Percentiles rank a stretch among this genome's conserved stretches.
Evolutionary conservation across 768 basidiomycete species (phyloP).

Genomic region (Pulveroboletus sp.): DNA sequence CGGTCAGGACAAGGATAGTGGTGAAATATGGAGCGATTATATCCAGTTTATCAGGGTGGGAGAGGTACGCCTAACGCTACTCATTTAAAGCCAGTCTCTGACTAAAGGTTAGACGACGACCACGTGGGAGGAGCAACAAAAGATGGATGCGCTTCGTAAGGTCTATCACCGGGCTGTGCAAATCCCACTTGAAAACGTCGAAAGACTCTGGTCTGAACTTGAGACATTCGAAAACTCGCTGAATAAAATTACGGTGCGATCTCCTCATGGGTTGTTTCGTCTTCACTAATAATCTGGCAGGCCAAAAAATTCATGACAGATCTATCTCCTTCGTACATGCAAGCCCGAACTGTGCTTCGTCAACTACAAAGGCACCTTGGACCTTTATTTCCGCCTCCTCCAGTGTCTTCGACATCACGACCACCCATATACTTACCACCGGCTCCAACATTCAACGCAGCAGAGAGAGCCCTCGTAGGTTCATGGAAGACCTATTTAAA

Average conservation of each 20-base stretch:
- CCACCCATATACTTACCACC: constrained; percentile 58
- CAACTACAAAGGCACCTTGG: constrained; percentile 70
- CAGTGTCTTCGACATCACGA: constrained; percentile 38
- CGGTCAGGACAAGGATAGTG: constrained; percentile 88
- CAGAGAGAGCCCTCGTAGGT: constrained; percentile 71
- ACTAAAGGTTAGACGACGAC: constrained; percentile 48
- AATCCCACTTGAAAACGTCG: constrained; percentile 91
- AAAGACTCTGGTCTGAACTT: constrained; percentile 88
- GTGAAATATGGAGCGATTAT: constrained; percentile 92
- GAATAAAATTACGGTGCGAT: constrained; percentile 76
- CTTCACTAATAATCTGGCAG: constrained; percentile 31
- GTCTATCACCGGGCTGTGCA: constrained; percentile 92
- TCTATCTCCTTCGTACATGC: constrained; percentile 91
- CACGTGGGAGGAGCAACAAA: constrained; percentile 94
- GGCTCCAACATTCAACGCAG: constrained; percentile 64
- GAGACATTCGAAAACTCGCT: constrained; percentile 86
- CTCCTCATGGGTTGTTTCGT: not conserved
- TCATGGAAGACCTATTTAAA: constrained; percentile 91
- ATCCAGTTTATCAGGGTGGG: constrained; percentile 81
- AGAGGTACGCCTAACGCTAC: constrained; percentile 47
- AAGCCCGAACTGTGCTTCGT: constrained; percentile 83
- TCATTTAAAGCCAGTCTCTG: constrained; percentile 4
- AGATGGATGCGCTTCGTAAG: constrained; percentile 88
- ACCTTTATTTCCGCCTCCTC: constrained; percentile 51
- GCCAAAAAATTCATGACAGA: constrained; percentile 96